Evolutionary conservation across 306 rosid genomes (phyloP).

Genomic region (Castanea sativa): DNA sequence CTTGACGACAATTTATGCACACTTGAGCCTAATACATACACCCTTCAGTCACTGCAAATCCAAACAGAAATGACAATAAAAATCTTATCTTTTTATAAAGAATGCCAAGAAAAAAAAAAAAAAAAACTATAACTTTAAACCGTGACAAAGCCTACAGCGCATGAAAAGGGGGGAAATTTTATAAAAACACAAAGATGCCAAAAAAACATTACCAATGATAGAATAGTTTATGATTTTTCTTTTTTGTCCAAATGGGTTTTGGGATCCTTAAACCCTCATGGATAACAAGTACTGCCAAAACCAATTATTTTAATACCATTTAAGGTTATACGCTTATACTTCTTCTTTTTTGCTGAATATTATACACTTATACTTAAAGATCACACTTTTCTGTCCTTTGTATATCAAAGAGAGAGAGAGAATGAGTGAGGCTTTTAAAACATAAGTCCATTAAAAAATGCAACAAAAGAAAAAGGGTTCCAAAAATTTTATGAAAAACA

Average conservation of each 20-base stretch:
- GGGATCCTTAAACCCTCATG: slow-evolving; percentile 32
- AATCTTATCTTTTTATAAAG: not conserved
- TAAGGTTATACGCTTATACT: not conserved
- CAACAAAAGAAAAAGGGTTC: not conserved
- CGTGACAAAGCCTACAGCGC: slow-evolving; percentile 1
- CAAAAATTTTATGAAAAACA: not conserved
- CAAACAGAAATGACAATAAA: not conserved
- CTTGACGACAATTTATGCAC: slow-evolving; percentile 21
- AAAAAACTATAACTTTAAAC: slow-evolving; percentile 8
- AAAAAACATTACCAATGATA: not conserved
- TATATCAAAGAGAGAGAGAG: not conserved
- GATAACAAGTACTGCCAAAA: slow-evolving; percentile 28
- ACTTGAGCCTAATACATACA: slow-evolving; percentile 26
- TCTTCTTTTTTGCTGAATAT: no score
- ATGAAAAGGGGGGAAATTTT: not conserved
- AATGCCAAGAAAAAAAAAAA: not conserved
- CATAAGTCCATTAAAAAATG: not conserved
- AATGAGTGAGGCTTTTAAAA: not conserved
- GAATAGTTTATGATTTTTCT: not conserved
- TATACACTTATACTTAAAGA: not conserved
- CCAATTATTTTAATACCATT: not conserved
- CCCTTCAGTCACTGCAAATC: slow-evolving; percentile 27
- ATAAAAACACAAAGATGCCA: no score
- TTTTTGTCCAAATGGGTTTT: slow-evolving; percentile 18
- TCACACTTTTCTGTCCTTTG: not conserved